Conservation (phyloP, 495 filamentous ascomycete species). For the Podospora bellae-mahoneyi region DNA sequence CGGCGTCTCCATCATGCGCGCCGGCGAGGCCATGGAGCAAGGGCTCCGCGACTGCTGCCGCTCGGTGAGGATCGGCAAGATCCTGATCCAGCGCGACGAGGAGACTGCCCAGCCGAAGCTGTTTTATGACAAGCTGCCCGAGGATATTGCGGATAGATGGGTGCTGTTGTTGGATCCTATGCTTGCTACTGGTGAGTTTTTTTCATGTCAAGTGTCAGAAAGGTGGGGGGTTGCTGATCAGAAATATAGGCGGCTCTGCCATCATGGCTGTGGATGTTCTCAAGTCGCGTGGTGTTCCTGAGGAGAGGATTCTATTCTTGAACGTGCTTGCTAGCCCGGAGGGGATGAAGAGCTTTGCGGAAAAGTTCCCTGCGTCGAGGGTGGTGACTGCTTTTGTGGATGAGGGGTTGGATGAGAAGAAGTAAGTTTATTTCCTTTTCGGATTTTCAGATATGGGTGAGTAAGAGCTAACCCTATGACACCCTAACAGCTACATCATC, state of each 20-base stretch:
- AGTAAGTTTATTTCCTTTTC: constrained; percentile 55
- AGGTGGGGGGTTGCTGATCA: constrained; percentile 13
- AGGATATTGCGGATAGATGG: constrained; percentile 89
- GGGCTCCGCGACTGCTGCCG: constrained; percentile 94
- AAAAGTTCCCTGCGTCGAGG: constrained; percentile 85
- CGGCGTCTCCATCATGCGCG: constrained; percentile 96
- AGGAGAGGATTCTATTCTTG: constrained; percentile 90
- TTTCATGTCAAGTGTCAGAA: too few relatives aligned
- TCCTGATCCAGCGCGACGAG: constrained; percentile 94
- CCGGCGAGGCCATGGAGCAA: constrained; percentile 98
- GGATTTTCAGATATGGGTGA: not conserved
- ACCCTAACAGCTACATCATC: constrained; percentile 75
- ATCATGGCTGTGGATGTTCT: constrained; percentile 95
- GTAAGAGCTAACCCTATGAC: not conserved
- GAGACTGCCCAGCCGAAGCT: constrained; percentile 87
- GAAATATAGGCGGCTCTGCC: constrained; percentile 73
- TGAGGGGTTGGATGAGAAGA: constrained; percentile 89
- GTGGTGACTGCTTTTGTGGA: constrained; percentile 98
- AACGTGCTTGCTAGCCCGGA: constrained; percentile 95
- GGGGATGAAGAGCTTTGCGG: constrained; percentile 83
- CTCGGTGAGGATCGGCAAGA: constrained; percentile 95
- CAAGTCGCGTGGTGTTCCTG: constrained; percentile 83
- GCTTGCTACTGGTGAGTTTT: constrained; percentile 86
- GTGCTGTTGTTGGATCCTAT: constrained; percentile 96
- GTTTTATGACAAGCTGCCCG: constrained; percentile 95